Conservation (phyloP, 2,329 filamentous ascomycete species). For the Curvularia sp. region DNA sequence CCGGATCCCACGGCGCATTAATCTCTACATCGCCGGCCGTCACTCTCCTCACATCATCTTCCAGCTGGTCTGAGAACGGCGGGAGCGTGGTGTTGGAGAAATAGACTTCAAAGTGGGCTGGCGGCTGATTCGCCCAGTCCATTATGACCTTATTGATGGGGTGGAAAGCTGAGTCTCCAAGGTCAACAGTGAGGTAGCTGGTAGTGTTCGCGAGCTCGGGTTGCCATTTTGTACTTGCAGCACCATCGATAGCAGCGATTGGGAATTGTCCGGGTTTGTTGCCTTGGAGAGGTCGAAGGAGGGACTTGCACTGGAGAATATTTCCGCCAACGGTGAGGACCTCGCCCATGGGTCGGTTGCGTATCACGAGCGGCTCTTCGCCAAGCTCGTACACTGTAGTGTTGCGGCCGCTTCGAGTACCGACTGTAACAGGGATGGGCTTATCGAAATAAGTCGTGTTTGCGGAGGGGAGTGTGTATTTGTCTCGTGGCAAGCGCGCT, state of each 20-base stretch:
- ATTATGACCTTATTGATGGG: slow-evolving; percentile 62
- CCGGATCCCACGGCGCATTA: slow-evolving; percentile 52
- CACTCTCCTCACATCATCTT: slow-evolving; percentile 26
- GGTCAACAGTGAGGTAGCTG: slow-evolving; percentile 64
- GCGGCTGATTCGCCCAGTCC: slow-evolving; percentile 67
- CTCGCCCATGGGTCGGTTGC: slow-evolving; percentile 65
- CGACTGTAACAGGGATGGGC: slow-evolving; percentile 67
- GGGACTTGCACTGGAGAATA: slow-evolving; percentile 68
- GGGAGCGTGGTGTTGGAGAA: slow-evolving; percentile 60
- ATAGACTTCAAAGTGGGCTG: slow-evolving; percentile 61
- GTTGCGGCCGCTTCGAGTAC: slow-evolving; percentile 46
- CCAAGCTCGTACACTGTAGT: slow-evolving; percentile 55
- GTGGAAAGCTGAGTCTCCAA: slow-evolving; percentile 49
- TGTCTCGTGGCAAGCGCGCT: slow-evolving; percentile 55
- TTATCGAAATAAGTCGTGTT: slow-evolving; percentile 61
- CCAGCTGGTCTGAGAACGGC: slow-evolving; percentile 20
- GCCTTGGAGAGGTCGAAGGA: slow-evolving; percentile 52
- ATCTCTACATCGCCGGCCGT: slow-evolving; percentile 47
- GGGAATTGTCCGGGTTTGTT: slow-evolving; percentile 71
- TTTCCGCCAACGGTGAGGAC: slow-evolving; percentile 65
- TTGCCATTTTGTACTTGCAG: slow-evolving; percentile 72
- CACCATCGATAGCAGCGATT: slow-evolving; percentile 70
- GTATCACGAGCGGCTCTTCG: slow-evolving; percentile 60
- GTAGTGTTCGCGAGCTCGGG: slow-evolving; percentile 60
- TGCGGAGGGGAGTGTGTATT: slow-evolving; percentile 59